Conservation (phyloP, 1,284 basidiomycete genomes). For the Phylloboletellus chloephorus region DNA sequence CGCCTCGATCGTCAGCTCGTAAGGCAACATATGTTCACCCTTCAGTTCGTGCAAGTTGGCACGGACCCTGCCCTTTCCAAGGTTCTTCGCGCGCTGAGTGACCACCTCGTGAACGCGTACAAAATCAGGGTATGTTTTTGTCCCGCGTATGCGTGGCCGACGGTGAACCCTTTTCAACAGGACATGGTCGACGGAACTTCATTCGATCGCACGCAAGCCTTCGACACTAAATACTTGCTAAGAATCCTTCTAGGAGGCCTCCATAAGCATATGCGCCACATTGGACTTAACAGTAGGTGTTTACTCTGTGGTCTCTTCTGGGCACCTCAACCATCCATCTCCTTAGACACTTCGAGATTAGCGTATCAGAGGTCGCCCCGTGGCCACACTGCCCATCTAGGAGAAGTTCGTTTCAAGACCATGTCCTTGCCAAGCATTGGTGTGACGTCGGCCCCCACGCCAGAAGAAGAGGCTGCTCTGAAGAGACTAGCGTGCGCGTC, state of each 20-base stretch:
- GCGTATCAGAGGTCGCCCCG: no score
- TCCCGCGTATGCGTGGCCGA: neutral
- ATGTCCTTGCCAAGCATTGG: no score
- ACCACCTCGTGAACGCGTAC: constrained; percentile 31
- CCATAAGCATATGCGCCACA: constrained; percentile 22
- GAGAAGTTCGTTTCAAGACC: no score
- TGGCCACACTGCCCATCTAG: no score
- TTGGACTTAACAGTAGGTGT: no score
- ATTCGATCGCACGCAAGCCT: constrained; percentile 26
- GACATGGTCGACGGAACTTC: constrained; percentile 39
- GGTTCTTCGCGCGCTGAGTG: constrained; percentile 38
- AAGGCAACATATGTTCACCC: constrained; percentile 35
- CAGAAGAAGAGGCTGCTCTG: constrained; percentile 14
- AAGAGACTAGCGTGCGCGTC: constrained; percentile 25
- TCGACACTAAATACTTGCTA: constrained; percentile 31
- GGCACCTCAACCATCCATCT: no score
- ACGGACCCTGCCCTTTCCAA: constrained; percentile 36
- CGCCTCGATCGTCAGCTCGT: no score
- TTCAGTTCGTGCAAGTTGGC: constrained; percentile 46
- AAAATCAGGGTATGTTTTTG: constrained; percentile 28
- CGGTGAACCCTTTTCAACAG: constrained; percentile 10
- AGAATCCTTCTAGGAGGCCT: constrained; percentile 38
- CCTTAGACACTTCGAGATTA: no score
- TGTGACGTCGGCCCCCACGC: no score
- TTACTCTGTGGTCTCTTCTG: no score